phyloP scores from a whole-genome alignment of 2,329 filamentous ascomycete genomes.

The Aureobasidium musti region DNA sequence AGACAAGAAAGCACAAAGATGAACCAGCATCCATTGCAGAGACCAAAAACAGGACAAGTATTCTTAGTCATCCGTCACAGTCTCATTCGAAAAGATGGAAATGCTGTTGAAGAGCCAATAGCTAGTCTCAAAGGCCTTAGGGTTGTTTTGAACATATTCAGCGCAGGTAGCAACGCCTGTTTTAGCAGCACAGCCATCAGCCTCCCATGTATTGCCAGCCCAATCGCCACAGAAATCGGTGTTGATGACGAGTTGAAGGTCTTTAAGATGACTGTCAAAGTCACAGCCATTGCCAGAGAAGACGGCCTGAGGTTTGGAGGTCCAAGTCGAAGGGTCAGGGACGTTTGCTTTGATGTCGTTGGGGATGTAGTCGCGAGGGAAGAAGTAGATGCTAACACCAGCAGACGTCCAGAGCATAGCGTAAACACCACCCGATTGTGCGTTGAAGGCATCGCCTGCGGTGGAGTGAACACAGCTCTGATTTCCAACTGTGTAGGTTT shows the following conservation, averaged over 20 bases:
- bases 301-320: slow-evolving; percentile 60
- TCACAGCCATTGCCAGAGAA: slow-evolving; percentile 69
- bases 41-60: no score
- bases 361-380: slow-evolving; percentile 68
- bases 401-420: slow-evolving; percentile 65
- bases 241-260: slow-evolving; percentile 75
- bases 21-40: neutral
- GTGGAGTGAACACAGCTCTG: slow-evolving; percentile 35
- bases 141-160: slow-evolving; percentile 71
- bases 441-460: slow-evolving; percentile 57
- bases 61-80: neutral
- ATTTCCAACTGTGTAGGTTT: slow-evolving; percentile 38
- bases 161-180: slow-evolving; percentile 63
- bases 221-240: slow-evolving; percentile 87
- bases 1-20: neutral
- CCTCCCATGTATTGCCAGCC: slow-evolving; percentile 70
- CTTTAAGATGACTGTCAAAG: slow-evolving; percentile 67
- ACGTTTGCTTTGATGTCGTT: slow-evolving; percentile 58
- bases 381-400: slow-evolving; percentile 79
- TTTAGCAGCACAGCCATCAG: slow-evolving; percentile 61
- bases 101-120: slow-evolving; percentile 67
- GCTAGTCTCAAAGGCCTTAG: slow-evolving; percentile 67
- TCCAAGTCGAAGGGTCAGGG: slow-evolving; percentile 71
- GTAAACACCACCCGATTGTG: slow-evolving; percentile 49
- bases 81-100: slow-evolving; percentile 13